Conservation (phyloP, 1,139 yeast genomes). For the Geotrichum restrictum region DNA sequence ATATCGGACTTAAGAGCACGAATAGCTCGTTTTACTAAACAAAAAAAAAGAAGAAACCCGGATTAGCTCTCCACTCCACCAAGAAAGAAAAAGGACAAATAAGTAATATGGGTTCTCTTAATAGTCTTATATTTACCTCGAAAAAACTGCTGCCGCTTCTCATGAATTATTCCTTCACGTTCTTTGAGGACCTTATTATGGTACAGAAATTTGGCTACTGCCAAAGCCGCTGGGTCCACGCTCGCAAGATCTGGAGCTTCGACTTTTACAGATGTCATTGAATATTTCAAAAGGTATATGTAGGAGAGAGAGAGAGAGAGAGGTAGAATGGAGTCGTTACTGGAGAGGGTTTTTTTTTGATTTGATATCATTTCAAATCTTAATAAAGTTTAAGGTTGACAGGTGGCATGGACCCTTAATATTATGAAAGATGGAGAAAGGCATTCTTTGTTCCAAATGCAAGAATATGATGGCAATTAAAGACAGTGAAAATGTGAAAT, state of each 20-base stretch:
- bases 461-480: background rate
- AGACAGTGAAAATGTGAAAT: background rate
- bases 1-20: slow-evolving; percentile 74
- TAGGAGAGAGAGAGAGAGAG: background rate
- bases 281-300: background rate
- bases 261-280: slow-evolving; percentile 29
- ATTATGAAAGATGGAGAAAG: too few species aligned
- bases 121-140: slow-evolving; percentile 47
- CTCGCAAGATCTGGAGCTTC: slow-evolving; percentile 37
- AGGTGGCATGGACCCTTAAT: too few species aligned
- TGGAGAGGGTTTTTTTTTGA: too few species aligned
- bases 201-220: slow-evolving; percentile 68
- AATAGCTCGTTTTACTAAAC: slow-evolving; percentile 62
- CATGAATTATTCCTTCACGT: slow-evolving; percentile 72
- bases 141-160: slow-evolving; percentile 73
- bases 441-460: too few species aligned
- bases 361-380: background rate
- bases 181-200: slow-evolving; percentile 64
- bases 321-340: too few species aligned
- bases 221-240: slow-evolving; percentile 47
- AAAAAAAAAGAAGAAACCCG: background rate
- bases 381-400: background rate
- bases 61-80: too few species aligned
- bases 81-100: too few species aligned
- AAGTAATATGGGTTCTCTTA: too few species aligned